Base-by-base conservation (phyloP, 331 rosid genomes). In the Pyrus hybrid region DNA sequence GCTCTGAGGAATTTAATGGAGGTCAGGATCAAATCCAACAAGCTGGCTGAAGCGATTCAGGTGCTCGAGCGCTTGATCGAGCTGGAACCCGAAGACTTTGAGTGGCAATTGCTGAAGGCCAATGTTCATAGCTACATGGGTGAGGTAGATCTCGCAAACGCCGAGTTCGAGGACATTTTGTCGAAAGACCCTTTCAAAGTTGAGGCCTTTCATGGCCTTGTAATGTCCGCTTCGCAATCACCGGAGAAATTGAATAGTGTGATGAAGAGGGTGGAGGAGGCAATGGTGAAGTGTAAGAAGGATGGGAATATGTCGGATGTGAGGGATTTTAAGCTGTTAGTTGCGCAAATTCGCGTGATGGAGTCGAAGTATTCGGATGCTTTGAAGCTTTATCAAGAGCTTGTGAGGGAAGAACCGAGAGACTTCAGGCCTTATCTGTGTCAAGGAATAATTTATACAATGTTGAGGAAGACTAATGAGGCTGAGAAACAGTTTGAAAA, bases 351-450 rank as follows among this genome's bases (percentile, higher is more conserved):
- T 67, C 85, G 74, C 70, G 92, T 94, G 2, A 85, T 94, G 85
- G 91, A 90, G 65, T 87, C 91, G 30, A 85, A 88, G 8, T 88
- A 84, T 73, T 17, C 64, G 4, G 93, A 81, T 65, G 99, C 99
- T 3, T 69, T 94, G 86, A 87, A 84, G 79, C 81, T 86, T 43
- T 93, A 91, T 75, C 83, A 90, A 67, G 92, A 91, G 71, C 90
- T 93, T 63, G 96, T 62, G 33, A 88, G 70, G 83, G 92, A 90
- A n/a, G 95, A 93, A 68, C 98, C 98, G 0, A 82, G 84, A 70
- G 98, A 94, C 84, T 94, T 90, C 80, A 87, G 97, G 83, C 97
- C 97, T 29, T 88, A 90, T 73, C 64, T 94, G 70, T 90, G 99
- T 88, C 96, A 85, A 76, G 96, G 97, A 17, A 86, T 94, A 30